Evolutionary conservation across 495 filamentous ascomycete genomes (phyloP).

Genomic region (Talaromyces liani): DNA sequence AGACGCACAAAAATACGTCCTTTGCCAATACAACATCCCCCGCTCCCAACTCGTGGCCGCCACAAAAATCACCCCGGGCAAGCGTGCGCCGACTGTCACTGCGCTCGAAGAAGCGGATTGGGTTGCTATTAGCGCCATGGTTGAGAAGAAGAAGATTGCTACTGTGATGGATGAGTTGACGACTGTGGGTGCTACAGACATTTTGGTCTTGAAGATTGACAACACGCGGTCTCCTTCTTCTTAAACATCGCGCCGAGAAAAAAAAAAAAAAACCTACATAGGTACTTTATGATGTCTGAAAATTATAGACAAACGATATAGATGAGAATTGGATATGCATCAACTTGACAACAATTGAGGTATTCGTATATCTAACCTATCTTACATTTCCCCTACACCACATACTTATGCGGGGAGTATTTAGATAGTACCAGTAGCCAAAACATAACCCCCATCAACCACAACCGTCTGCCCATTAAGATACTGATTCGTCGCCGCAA

Average conservation of each 20-base stretch:
- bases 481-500: constrained; percentile 59
- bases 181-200: constrained; percentile 74
- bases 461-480: constrained; percentile 61
- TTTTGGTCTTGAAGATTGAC: constrained; percentile 78
- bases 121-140: constrained; percentile 93
- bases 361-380: neutral
- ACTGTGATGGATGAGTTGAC: constrained; percentile 85
- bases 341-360: too few relatives aligned
- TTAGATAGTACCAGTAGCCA: constrained; percentile 25
- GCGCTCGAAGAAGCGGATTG: constrained; percentile 80
- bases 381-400: neutral
- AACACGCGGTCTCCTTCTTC: constrained; percentile 58
- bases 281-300: neutral
- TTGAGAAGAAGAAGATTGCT: constrained; percentile 82
- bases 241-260: neutral
- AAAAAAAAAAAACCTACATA: neutral
- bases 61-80: constrained; percentile 82
- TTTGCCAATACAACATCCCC: constrained; percentile 93
- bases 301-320: neutral
- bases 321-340: neutral
- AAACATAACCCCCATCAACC: constrained; percentile 57
- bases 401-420: too few relatives aligned
- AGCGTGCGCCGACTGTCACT: constrained; percentile 87
- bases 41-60: constrained; percentile 57
- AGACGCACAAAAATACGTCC: constrained; percentile 87